A percentile compares a stretch with the other conserved stretches of the same genome.
Conservation (phyloP, 352 stramenopile genomes). For the Phytopythium chamaehyphon region DNA sequence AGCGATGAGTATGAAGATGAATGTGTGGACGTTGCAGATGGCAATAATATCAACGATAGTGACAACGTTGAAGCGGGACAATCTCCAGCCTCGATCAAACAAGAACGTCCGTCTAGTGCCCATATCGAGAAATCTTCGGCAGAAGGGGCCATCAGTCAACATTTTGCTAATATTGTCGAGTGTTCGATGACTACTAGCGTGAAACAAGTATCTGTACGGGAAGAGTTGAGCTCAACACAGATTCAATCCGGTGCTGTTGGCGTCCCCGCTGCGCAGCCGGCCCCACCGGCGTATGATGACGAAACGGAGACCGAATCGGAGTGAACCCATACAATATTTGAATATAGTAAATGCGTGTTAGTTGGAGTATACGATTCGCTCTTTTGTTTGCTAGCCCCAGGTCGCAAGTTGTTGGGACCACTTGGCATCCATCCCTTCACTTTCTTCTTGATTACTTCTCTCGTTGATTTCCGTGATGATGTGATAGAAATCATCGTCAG, state of each 20-base stretch:
- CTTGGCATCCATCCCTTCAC: constrained; percentile 4
- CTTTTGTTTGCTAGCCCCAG: constrained; percentile 36
- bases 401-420: constrained; percentile 29
- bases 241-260: background rate
- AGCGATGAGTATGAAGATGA: constrained; percentile 3
- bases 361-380: no score
- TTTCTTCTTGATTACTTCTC: background rate
- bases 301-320: constrained; percentile 25
- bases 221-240: no score
- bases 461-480: constrained; percentile 62
- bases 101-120: no score
- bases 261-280: background rate
- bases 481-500: constrained; percentile 63
- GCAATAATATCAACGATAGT: constrained; percentile 9
- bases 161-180: no score
- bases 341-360: no score
- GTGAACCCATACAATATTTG: constrained; percentile 13
- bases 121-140: no score
- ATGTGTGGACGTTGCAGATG: constrained; percentile 2
- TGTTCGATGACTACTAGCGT: no score
- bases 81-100: no score
- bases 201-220: no score
- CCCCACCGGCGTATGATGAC: constrained; percentile 23
- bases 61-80: background rate
- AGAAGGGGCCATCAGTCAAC: no score